These are phyloP conservation scores for Vitis cinerea DNA, from an alignment of 164 flowering plant species.

Conservation along the genomic window DNA sequence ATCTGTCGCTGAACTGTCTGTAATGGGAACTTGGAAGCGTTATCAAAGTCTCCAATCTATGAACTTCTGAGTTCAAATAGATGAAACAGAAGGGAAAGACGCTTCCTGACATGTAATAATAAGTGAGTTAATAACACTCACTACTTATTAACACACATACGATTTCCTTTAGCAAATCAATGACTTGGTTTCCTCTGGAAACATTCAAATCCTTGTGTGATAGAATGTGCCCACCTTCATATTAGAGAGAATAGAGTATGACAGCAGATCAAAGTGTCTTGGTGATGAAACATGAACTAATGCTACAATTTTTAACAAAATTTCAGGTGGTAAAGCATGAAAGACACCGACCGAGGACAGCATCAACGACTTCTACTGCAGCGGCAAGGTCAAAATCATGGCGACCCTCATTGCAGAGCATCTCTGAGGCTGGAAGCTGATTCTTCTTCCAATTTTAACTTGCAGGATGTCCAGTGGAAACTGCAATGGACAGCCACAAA, in stretches of 20 bases:
- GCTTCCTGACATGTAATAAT: too few relatives aligned
- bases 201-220: too few relatives aligned
- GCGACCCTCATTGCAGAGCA: slow-evolving; percentile 88
- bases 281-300: neutral
- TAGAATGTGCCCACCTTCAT: too few relatives aligned
- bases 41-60: too few relatives aligned
- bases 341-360: slow-evolving; percentile 42
- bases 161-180: too few relatives aligned
- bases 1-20: neutral
- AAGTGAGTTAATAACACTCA: too few relatives aligned
- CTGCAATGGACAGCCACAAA: neutral
- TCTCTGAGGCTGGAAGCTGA: slow-evolving; percentile 67
- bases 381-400: slow-evolving; percentile 57
- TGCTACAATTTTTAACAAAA: neutral
- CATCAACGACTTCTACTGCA: slow-evolving; percentile 24
- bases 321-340: slow-evolving; percentile 57
- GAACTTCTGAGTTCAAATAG: too few relatives aligned
- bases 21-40: too few relatives aligned
- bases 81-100: too few relatives aligned
- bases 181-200: too few relatives aligned
- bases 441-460: slow-evolving; percentile 2
- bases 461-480: neutral
- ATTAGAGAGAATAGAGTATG: too few relatives aligned
- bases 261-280: neutral
- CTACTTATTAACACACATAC: too few relatives aligned